Conservation (phyloP, 306 rosid genomes). For the Quercus cerris region DNA sequence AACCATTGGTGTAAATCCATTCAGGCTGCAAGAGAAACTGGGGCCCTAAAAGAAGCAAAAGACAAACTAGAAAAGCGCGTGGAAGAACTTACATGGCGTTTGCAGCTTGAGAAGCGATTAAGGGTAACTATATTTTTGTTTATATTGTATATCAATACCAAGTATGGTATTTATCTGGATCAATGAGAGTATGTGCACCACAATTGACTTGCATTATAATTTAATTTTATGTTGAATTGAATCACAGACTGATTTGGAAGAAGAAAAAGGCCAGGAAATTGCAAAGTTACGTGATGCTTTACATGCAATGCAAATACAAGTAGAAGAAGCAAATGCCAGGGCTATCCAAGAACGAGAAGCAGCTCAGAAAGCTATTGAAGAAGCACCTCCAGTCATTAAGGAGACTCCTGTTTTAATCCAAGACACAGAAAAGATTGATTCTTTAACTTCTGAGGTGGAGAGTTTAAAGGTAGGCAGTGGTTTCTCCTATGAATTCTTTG, state of each 20-base stretch:
- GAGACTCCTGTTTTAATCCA: conserved; percentile 93
- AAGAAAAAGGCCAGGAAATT: conserved; percentile 84
- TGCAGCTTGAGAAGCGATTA: conserved; percentile 95
- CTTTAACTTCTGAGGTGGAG: conserved; percentile 72
- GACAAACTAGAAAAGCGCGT: conserved; percentile 99
- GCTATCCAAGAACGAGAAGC: conserved; percentile 83
- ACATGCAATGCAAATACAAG: conserved; percentile 78
- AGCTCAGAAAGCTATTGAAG: conserved; percentile 82
- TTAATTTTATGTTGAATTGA: conserved; percentile 15
- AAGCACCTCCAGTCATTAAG: conserved; percentile 97
- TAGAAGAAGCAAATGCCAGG: conserved; percentile 87
- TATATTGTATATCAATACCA: conserved; percentile 13
- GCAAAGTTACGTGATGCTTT: conserved; percentile 72
- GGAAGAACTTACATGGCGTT: conserved; percentile 99
- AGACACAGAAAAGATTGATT: conserved; percentile 86
- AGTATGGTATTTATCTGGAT: conserved; percentile 17
- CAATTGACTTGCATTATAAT: neutral
- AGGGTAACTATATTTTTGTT: conserved; percentile 54
- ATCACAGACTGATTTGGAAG: conserved; percentile 93
- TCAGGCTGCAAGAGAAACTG: conserved; percentile 99
- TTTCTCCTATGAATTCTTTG: conserved; percentile 3
- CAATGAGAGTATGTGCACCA: conserved; percentile 6
- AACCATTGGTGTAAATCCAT: conserved; percentile 24
- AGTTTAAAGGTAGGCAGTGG: conserved; percentile 67
- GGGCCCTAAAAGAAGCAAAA: conserved; percentile 98